Conservation (phyloP, 129 eudicot species). For the Flaveria brownii region DNA sequence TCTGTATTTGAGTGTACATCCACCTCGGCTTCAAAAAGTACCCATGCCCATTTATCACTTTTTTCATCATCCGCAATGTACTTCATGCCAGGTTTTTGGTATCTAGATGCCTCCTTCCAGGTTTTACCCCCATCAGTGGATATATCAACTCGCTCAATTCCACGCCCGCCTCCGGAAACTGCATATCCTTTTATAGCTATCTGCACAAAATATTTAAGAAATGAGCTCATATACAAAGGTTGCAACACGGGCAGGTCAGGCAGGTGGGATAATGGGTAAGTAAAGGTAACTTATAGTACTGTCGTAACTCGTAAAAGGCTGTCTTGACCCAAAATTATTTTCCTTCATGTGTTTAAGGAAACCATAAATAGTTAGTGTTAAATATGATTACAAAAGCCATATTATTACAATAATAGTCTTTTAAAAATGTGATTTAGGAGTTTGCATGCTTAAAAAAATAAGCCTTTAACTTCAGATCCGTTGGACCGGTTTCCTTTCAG, state of each 20-base stretch:
- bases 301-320: not conserved
- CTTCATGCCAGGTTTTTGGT: constrained; percentile 62
- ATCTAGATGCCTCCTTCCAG: constrained; percentile 86
- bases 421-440: not conserved
- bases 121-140: constrained; percentile 92
- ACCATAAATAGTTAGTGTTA: not conserved
- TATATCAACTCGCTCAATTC: constrained; percentile 93
- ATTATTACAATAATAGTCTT: not conserved
- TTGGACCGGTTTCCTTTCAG: not conserved
- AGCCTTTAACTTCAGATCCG: too few species aligned
- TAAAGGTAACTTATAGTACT: not conserved
- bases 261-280: not conserved
- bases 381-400: not conserved
- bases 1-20: constrained; percentile 57
- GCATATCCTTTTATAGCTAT: constrained; percentile 87
- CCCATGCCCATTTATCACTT: constrained; percentile 99
- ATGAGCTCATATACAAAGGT: not conserved
- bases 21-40: constrained; percentile 70
- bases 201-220: constrained; percentile 42
- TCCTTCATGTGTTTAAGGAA: not conserved
- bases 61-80: constrained; percentile 65
- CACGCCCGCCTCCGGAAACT: constrained; percentile 95
- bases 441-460: too few species aligned
- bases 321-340: not conserved
- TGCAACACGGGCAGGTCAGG: not conserved